Conservation (phyloP, 345 rosid species). For the Syzygium oleosum region DNA sequence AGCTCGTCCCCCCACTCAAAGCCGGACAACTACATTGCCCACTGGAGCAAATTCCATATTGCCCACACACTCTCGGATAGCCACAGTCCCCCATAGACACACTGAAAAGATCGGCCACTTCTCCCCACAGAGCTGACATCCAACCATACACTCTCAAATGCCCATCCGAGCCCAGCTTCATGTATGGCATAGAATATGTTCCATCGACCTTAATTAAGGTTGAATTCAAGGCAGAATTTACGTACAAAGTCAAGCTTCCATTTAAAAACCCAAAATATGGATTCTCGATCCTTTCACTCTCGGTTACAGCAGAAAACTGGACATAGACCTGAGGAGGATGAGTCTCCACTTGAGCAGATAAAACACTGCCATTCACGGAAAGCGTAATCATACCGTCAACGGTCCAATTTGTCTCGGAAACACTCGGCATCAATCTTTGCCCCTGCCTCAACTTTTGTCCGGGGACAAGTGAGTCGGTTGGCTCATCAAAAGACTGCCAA, state of each 20-base stretch:
- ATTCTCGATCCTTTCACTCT: background rate
- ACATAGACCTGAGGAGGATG: background rate
- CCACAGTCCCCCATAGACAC: background rate
- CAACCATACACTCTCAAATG: background rate
- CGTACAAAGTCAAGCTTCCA: background rate
- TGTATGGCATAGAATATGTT: background rate
- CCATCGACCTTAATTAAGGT: background rate
- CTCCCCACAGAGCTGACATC: background rate
- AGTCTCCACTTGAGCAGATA: slow-evolving; percentile 7
- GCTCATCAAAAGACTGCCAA: background rate
- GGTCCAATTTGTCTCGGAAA: background rate
- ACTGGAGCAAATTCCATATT: slow-evolving; percentile 11
- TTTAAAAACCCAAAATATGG: background rate
- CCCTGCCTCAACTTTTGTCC: no score
- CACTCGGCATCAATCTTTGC: background rate
- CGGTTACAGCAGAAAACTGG: background rate
- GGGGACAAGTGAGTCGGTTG: no score
- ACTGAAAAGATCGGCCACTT: background rate
- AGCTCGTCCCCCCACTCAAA: background rate
- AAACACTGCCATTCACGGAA: background rate
- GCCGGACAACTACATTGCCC: slow-evolving; percentile 16
- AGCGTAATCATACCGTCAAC: background rate
- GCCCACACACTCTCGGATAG: slow-evolving; percentile 20
- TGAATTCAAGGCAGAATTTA: background rate
- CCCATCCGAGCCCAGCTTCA: background rate